Evolutionary conservation across 768 basidiomycete species (phyloP), one percentile per base, ranked within the genome.

Genomic region (Pluteus cervinus): DNA sequence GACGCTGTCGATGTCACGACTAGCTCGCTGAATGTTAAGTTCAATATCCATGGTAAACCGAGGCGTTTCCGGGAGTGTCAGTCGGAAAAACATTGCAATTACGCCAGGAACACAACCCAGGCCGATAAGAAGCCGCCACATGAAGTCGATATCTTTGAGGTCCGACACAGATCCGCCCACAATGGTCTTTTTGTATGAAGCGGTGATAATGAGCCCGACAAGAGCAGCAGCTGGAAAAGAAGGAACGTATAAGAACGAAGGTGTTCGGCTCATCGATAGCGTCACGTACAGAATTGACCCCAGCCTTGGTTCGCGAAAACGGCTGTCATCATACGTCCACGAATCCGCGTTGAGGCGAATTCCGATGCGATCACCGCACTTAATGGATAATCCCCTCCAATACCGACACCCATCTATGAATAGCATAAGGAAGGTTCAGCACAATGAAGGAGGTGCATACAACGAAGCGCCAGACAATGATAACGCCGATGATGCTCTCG

Each of bases 391-490:
- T 86, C 86, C 2, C 81, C 86, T 11, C 84, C 86, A 1, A 88
- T 76, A 16, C 86, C 86, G 12, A 89, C 60, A 0, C 86, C 86
- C 24, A 88, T n/a, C n/a, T n/a, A 16, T 4, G 17, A 49, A 28
- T 33, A 42, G 9, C 24, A 43, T 12, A 15, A 28, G 24, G 15
- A 8, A 21, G 33, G 33, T 22, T 10, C 4, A 12, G 16, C n/a
- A 25, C 15, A 23, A 14, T 28, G 22, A 33, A 39, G 14, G n/a
- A n/a, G n/a, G 5, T 18, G 53, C 65, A 44, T 42, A 69, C 70
- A 22, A 90, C 62, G 63, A 87, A 86, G 7, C 90, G 78, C 89
- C 90, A 93, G 34, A 84, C 74, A 41, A 92, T 68, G 37, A 93
- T 63, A 15, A 73, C 81, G 46, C 82, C 87, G 42, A 89, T 70